These are phyloP conservation scores for Aspergillus saccharolyticus DNA, from an alignment of 495 filamentous ascomycete species.

Conservation along the genomic window DNA sequence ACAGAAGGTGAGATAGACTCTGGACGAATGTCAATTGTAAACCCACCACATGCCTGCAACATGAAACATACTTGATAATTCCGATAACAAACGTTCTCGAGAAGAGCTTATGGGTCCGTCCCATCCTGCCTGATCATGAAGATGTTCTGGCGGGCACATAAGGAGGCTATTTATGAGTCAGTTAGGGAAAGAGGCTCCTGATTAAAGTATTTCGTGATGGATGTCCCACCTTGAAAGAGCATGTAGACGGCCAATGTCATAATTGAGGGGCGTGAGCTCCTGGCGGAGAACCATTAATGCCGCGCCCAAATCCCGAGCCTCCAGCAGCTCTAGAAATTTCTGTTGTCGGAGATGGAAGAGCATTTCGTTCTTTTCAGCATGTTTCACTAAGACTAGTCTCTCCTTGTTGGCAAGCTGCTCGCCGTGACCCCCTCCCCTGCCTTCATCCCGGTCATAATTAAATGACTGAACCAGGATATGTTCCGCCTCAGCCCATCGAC, in stretches of 20 bases:
- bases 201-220: not conserved
- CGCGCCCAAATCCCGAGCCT: constrained; percentile 62
- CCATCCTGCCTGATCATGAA: constrained; percentile 80
- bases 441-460: constrained; percentile 40
- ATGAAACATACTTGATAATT: constrained; percentile 70
- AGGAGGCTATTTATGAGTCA: constrained; percentile 53
- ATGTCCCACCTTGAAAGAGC: constrained; percentile 68
- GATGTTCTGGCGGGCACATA: constrained; percentile 79
- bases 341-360: constrained; percentile 83
- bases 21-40: constrained; percentile 21
- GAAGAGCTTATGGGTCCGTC: constrained; percentile 78
- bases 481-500: constrained; percentile 83
- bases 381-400: constrained; percentile 48
- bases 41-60: not conserved
- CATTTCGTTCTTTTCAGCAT: constrained; percentile 56
- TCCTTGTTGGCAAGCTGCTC: constrained; percentile 27
- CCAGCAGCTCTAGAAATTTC: constrained; percentile 90
- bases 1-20: constrained; percentile 93
- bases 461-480: constrained; percentile 62
- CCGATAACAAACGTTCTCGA: constrained; percentile 68
- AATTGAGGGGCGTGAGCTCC: constrained; percentile 84
- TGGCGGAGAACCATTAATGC: constrained; percentile 77
- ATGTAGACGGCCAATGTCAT: constrained; percentile 70
- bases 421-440: constrained; percentile 37
- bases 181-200: not conserved